Base-by-base conservation (phyloP, 169 alveolate species). In the Cryptosporidium canis region DNA sequence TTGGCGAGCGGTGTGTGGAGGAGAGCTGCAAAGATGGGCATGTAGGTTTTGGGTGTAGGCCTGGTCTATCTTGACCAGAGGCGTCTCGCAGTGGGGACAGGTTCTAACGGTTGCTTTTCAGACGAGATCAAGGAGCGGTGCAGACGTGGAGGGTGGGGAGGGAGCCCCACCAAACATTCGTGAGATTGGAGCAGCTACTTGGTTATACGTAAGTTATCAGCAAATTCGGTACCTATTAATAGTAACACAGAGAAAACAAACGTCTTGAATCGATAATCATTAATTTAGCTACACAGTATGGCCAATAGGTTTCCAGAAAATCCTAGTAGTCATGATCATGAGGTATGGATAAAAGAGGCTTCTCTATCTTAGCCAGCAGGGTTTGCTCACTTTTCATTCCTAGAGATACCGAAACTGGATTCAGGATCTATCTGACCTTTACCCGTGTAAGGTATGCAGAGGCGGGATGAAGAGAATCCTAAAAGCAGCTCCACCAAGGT, bases 131-230 rank as follows among this genome's bases (percentile, higher is more conserved):
- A 18, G 16, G 41, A 47, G 27, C 9, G n/a, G 16, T 12, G 68
- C 1, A 27, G 55, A n/a, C 14, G 47, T 37, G 9, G 18, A 47
- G 21, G 37, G 27, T 1, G 31, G 67, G 31, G 5, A 16, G 11
- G 72, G 65, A 35, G 39, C 35, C n/a, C 87, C 87, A 6, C 87
- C 87, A 16, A 77, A 77, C 66, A 14, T 41, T 16, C 55, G 64
- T 21, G 87, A 77, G 21, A 77, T 77, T 43, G 87, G 87, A 12
- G 55, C 67, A 58, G 87, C 87, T 43, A 56, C 87, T 37, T 77
- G 87, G 87, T 29, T 77, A 12, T 77, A 77, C 37, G 87, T 77
- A 77, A 35, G 87, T 77, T 27, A 4, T 24, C 14, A 2, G 9
- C 6, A 51, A 58, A 3, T 53, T 6, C 67, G n/a, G n/a, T n/a